Evolutionary conservation across 2,329 filamentous ascomycete genomes (phyloP).

Genomic region (Scleromitrula shiraiana): DNA sequence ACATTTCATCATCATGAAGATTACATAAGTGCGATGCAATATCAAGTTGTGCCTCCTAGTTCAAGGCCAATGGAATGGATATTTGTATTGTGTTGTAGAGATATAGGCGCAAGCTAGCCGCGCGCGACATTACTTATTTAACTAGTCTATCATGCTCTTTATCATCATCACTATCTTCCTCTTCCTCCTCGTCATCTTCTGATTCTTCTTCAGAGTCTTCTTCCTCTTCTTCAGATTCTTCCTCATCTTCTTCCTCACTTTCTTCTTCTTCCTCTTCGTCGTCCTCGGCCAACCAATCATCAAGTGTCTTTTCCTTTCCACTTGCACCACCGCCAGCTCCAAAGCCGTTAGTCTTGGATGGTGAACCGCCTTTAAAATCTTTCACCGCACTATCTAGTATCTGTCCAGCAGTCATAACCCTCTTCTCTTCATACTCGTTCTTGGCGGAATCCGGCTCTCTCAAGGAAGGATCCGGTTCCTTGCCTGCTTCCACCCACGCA

Average conservation of each 20-base stretch:
- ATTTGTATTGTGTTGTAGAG: slow-evolving; percentile 2
- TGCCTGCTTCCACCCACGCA: slow-evolving; percentile 72
- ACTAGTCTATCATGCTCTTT: slow-evolving; percentile 28
- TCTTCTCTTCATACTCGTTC: slow-evolving; percentile 33
- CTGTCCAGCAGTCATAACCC: slow-evolving; percentile 49
- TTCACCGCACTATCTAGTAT: slow-evolving; percentile 51
- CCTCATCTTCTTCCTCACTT: slow-evolving; percentile 41
- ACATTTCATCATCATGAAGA: slow-evolving; percentile 8
- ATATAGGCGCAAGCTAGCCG: slow-evolving; percentile 1
- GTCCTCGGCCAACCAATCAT: slow-evolving; percentile 76
- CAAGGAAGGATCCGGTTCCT: slow-evolving; percentile 69
- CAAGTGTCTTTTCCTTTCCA: slow-evolving; percentile 64
- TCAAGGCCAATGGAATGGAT: not conserved
- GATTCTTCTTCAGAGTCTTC: slow-evolving; percentile 11
- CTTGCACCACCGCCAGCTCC: slow-evolving; percentile 19
- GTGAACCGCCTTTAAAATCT: slow-evolving; percentile 29
- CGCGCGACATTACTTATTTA: slow-evolving; percentile 17
- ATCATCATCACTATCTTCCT: slow-evolving; percentile 22
- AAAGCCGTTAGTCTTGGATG: slow-evolving; percentile 41
- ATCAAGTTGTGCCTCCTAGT: slow-evolving; percentile 14
- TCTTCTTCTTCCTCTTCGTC: slow-evolving; percentile 40
- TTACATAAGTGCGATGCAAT: not conserved
- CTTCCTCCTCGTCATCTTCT: slow-evolving; percentile 27
- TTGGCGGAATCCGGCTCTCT: slow-evolving; percentile 49
- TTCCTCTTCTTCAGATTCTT: slow-evolving; percentile 26